Evolutionary conservation across 495 filamentous ascomycete species (phyloP).

Genomic region (Penicillium bovifimosum): DNA sequence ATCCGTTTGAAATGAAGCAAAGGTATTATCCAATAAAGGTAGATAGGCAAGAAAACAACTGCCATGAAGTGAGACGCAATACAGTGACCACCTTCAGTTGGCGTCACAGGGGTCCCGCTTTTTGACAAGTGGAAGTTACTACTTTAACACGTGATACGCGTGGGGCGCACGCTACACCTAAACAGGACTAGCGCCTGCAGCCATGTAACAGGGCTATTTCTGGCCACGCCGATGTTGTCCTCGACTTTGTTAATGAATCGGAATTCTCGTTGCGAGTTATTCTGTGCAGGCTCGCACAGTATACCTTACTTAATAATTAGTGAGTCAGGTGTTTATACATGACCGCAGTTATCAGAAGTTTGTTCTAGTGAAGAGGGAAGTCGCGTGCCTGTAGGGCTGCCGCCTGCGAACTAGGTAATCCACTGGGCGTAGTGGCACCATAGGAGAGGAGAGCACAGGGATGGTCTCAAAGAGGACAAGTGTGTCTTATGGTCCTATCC

Average conservation of each 20-base stretch:
- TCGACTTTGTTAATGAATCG: background rate
- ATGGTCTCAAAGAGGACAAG: too few relatives aligned
- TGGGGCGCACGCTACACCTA: background rate
- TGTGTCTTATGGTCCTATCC: too few relatives aligned
- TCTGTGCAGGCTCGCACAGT: background rate
- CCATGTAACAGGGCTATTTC: background rate
- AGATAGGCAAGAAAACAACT: background rate
- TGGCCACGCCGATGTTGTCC: background rate
- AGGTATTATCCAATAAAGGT: background rate
- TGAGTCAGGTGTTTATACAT: too few relatives aligned
- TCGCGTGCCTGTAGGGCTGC: too few relatives aligned
- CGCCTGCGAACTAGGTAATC: too few relatives aligned
- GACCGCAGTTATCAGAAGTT: background rate
- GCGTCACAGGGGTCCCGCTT: conserved; percentile 8
- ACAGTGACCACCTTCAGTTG: background rate
- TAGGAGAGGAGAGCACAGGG: too few relatives aligned
- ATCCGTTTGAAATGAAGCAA: background rate
- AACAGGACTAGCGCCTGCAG: background rate
- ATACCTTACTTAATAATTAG: too few relatives aligned
- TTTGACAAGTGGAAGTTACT: background rate
- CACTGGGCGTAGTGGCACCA: too few relatives aligned
- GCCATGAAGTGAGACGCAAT: background rate
- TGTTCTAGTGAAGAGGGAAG: background rate
- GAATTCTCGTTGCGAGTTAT: background rate
- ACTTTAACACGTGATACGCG: background rate